Base-by-base conservation (phyloP, 2,329 filamentous ascomycete species). In the Aspergillus transmontanensis region DNA sequence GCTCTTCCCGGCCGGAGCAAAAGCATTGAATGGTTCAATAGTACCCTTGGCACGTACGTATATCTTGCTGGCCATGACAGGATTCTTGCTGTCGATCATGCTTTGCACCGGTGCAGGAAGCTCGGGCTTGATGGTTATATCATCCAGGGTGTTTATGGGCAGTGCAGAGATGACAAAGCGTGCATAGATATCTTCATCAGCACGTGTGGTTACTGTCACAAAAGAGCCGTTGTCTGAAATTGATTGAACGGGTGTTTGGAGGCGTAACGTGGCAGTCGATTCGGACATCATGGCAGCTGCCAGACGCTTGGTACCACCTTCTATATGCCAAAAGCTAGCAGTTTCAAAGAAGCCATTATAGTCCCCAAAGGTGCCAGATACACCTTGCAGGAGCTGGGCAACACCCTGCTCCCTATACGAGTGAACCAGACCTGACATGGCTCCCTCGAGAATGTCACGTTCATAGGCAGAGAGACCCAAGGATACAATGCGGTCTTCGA, bases 271-370 rank as follows among this genome's bases (percentile, higher is more conserved):
- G 16, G 51, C 51, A 28, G 51, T 19, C 10, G 51, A 54, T 32
- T 54, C 26, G 28, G 26, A n/a, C 28, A 54, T 28, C 2, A 54
- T 54, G 4, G 51, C 26, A 6, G 34, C 23, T 19, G n/a, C 23
- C 28, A 54, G 51, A 14, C 51, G 51, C 30, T 54, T 54, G 26
- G 51, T 54, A 11, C 51, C 51, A 4, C 51, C 51, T n/a, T 30
- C 51, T 32, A 54, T 30, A 32, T 28, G 28, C 51, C 51, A 54
- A 26, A 54, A 54, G 16, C 51, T 54, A 26, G 51, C 51, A 10
- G 28, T 54, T 26, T 28, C 32, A 26, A 54, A 54, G 51, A 54
- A 54, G 51, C 51, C 51, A 28, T 32, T 54, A n/a, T 54, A 54
- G 26, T 54, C 51, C 14, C 51, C 51, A 21, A 54, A 54, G 28